Evolutionary conservation across 805 yeast species (phyloP), one percentile per base, ranked within the genome.

Genomic region (Candida alai): DNA sequence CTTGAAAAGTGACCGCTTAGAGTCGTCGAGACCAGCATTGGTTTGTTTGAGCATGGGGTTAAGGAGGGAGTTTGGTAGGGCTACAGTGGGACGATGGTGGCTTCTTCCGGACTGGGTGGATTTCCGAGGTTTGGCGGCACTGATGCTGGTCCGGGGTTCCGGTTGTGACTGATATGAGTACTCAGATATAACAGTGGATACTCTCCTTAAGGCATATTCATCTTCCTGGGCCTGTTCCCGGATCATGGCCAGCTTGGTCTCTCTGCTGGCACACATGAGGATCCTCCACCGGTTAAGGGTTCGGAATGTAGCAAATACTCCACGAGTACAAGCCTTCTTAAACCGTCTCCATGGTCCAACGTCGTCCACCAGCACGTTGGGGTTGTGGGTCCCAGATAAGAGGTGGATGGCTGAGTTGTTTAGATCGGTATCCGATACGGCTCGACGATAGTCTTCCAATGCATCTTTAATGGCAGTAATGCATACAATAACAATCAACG

Each of bases 381-480:
- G 69, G 54, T 84, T 84, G 5, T 57, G 52, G 32, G 78, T 45
- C 8, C 83, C 79, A 7, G 53, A 45, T 30, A 84, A 56, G 18
- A 76, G 48, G 49, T 78, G 83, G 9, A 82, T 74, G 12, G 76
- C 68, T 2, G 81, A 70, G 48, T 79, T 80, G 54, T 84, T 84
- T 51, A 84, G 62, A 40, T 83, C 88, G 35, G 67, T 60, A 55
- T 84, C 94, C 24, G 78, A 73, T 2, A 66, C 47, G 2, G 74
- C 73, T 47, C 94, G 70, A 38, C 84, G 68, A 43, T 74, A 80
- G 55, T 84, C 94, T 58, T 84, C 94, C 45, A 84, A 65, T 0
- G 82, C 89, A 58, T 84, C 93, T 49, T 82, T 80, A 42, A 79
- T 52, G 4, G 87, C 89, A 2, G 93, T 84, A 43, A 84, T 63